Percentiles rank a stretch among this genome's conserved stretches.
These are phyloP conservation scores for Naganishia onofrii DNA, from an alignment of 768 basidiomycete species.

Conservation along the genomic window DNA sequence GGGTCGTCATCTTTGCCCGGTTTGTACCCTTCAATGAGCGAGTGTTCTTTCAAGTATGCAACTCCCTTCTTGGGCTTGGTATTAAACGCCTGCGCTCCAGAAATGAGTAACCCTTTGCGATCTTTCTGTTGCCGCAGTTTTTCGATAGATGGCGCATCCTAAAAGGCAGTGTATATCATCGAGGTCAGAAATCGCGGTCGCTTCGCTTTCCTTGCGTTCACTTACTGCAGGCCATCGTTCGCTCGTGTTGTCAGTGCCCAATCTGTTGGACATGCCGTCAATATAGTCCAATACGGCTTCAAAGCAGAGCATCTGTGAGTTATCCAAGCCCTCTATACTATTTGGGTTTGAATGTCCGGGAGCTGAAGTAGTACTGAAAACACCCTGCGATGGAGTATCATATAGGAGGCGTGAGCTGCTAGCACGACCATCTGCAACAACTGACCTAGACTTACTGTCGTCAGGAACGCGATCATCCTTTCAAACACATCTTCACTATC, in stretches of 20 bases:
- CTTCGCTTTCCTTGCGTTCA: constrained; percentile 1
- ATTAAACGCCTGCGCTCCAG: constrained; percentile 84
- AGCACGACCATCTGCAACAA: constrained; percentile 4
- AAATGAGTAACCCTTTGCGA: constrained; percentile 77
- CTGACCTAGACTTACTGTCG: constrained; percentile 61
- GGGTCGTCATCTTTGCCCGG: constrained; percentile 36
- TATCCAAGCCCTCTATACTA: constrained; percentile 54
- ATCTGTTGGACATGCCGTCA: constrained; percentile 75
- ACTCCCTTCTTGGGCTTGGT: constrained; percentile 85
- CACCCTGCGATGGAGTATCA: constrained; percentile 61
- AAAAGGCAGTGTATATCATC: neutral
- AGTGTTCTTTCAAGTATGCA: constrained; percentile 86
- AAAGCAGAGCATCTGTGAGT: constrained; percentile 79
- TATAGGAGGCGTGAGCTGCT: neutral
- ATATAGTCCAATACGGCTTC: constrained; percentile 84
- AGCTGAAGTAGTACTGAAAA: constrained; percentile 66
- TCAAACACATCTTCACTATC: constrained; percentile 97
- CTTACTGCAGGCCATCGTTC: constrained; percentile 66
- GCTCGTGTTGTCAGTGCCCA: constrained; percentile 33
- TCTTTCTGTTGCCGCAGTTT: constrained; percentile 68
- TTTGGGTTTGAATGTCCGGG: constrained; percentile 60
- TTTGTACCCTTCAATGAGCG: constrained; percentile 60
- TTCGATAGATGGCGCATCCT: constrained; percentile 54
- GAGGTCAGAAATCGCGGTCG: neutral
- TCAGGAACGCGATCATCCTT: constrained; percentile 74